Base-by-base conservation (phyloP, 768 basidiomycete species). In the Collybia mongolica region DNA sequence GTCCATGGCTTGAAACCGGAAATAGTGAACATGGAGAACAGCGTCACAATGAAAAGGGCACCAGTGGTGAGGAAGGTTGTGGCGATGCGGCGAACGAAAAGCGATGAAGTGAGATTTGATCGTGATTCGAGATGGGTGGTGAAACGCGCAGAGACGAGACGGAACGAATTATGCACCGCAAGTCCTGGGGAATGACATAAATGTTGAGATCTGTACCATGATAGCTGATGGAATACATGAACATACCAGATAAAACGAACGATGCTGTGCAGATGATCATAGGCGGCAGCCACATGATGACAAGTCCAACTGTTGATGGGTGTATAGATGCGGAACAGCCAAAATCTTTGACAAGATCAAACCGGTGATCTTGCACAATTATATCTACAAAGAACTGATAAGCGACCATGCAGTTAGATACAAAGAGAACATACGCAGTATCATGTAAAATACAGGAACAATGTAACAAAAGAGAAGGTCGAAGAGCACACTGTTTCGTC, bases 291-390 rank as follows among this genome's bases (percentile, higher is more conserved):
- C 70, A 78, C 50, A 79, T 69, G 35, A 81, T 52, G 17, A 72
- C 54, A 45, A 80, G 59, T 0, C 73, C 71, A 8, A 73, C 59
- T 1, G 65, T 60, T 2, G 79, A 76, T 32, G 70, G 69, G 42
- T 79, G 75, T 20, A 74, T 70, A 2, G 75, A 71, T 8, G 76
- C 74, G 14, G 64, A 62, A 56, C 84, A 86, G 0, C 86, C 86
- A 39, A 79, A 66, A 49, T 82, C 75, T 62, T 79, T 70, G 18
- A 74, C 65, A 50, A 88, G 74, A 60, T 83, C 75, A 69, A 82
- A 88, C 48, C 86, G 76, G 62, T 80, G 78, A 48, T 81, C 79
- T 60, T 86, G 83, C 22, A 76, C 73, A 43, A 85, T 59, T 47
- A 72, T 68, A 58, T 83, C 86, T 88, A 49, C 6, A 17, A 20